Evolutionary conservation across 2,329 filamentous ascomycete genomes (phyloP), one percentile per base, ranked within the genome.

Genomic region (Colletotrichum siamense): DNA sequence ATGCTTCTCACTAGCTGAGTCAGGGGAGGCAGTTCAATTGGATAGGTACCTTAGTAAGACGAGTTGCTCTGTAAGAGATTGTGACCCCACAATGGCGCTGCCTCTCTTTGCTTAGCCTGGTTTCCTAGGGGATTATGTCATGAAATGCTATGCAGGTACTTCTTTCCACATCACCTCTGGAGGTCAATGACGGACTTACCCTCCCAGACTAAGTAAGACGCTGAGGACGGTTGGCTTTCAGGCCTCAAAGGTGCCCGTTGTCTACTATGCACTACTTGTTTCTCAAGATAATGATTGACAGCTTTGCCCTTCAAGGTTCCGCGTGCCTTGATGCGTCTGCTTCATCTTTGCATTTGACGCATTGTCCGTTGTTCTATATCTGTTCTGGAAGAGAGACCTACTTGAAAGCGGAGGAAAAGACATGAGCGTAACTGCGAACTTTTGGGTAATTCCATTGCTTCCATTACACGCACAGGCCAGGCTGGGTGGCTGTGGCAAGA

Each of bases 41-140:
- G 69, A 67, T 75, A 39, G 36, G 36, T 39, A n/a, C n/a, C n/a
- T n/a, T n/a, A 75, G 69, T 62, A 16, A 36, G 9, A n/a, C 13
- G 26, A 55, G 73, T 52, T 65, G 13, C 26, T 13, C 36, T 22
- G 49, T 69, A 73, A 30, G 70, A 64, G 28, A 57, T 52, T 67
- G 4, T 34, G 22, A 62, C 52, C 61, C 62, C 68, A 71, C 28
- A 39, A 66, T 75, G 65, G 36, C 57, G 44, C 34, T 49, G 59
- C 44, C 63, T 16, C 44, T 24, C 34, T 10, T 5, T 34, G 59
- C 13, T 57, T 24, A 36, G 63, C 13, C 34, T 55, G 22, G 49
- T 74, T 49, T 61, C 57, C 59, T 7, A 32, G 44, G 70, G 70
- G 65, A 65, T 52, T 76, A 69, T 73, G 74, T 76, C 70, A 76